phyloP scores from a whole-genome alignment of 129 eudicot species.

The Artemisia argyi region DNA sequence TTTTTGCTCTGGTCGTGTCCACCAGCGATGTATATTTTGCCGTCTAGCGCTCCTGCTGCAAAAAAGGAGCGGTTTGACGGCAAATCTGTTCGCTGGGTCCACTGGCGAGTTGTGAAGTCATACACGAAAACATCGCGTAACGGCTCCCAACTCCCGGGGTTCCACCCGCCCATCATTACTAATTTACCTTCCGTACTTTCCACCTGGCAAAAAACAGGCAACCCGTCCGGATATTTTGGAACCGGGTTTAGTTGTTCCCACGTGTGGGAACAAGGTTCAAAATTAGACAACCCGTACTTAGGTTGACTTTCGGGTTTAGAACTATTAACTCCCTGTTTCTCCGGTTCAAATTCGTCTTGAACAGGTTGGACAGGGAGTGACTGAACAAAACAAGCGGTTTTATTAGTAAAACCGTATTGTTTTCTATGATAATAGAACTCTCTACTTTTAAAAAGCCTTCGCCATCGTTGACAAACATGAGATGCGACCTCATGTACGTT shows the following conservation, averaged over 20 bases:
- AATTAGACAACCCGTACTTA: slow-evolving; percentile 55
- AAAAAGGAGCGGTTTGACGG: slow-evolving; percentile 71
- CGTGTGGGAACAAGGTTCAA: slow-evolving; percentile 35
- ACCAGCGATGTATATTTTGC: slow-evolving; percentile 56
- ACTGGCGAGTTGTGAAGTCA: slow-evolving; percentile 69
- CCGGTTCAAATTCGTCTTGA: no score
- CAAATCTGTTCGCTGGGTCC: slow-evolving; percentile 66
- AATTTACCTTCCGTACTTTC: slow-evolving; percentile 74
- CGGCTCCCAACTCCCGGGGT: slow-evolving; percentile 71
- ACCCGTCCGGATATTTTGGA: slow-evolving; percentile 58
- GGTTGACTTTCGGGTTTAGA: slow-evolving; percentile 45
- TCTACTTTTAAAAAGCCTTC: slow-evolving; percentile 41
- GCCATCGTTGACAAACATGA: slow-evolving; percentile 67
- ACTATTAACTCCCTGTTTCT: slow-evolving; percentile 7
- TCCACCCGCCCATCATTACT: slow-evolving; percentile 79
- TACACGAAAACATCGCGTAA: slow-evolving; percentile 58
- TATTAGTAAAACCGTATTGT: slow-evolving; percentile 46
- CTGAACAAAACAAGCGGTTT: slow-evolving; percentile 60
- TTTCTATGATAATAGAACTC: slow-evolving; percentile 63
- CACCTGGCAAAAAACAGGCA: slow-evolving; percentile 82
- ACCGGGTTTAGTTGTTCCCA: slow-evolving; percentile 72
- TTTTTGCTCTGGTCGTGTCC: slow-evolving; percentile 84
- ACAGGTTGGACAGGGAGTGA: slow-evolving; percentile 33
- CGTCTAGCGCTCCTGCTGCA: slow-evolving; percentile 47
- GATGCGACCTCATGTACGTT: slow-evolving; percentile 50